A percentile compares a stretch with the other conserved stretches of the same genome.
Conservation (phyloP, 2,329 filamentous ascomycete genomes). For the Metarhizium robertsii region DNA sequence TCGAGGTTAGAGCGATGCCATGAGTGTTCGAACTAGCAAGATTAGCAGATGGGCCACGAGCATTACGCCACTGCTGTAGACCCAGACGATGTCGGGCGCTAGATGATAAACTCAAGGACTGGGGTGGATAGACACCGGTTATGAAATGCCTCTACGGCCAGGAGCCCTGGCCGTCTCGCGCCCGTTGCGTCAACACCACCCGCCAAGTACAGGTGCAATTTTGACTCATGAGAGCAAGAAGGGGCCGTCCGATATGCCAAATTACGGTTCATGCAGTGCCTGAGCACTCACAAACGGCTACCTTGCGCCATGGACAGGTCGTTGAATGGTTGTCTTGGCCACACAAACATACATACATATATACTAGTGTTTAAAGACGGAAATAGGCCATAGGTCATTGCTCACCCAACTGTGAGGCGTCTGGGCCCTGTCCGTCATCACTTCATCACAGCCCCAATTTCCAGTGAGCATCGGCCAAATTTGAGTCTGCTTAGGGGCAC, state of each 20-base stretch:
- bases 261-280: background rate
- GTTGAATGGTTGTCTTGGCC: background rate
- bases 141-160: background rate
- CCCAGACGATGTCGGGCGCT: background rate
- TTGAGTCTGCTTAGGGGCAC: background rate
- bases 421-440: background rate
- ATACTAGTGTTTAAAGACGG: background rate
- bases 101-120: background rate
- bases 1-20: background rate
- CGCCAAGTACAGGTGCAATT: background rate
- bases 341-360: background rate
- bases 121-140: background rate
- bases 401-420: background rate
- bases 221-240: background rate
- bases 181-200: background rate
- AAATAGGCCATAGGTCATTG: background rate
- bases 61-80: background rate
- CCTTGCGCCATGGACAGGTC: background rate
- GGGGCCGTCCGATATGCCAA: background rate
- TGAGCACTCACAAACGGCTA: background rate
- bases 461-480: background rate
- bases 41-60: background rate
- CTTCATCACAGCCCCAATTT: background rate
- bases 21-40: background rate
- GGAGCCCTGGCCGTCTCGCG: background rate